Evolutionary conservation across 345 rosid species (phyloP), one percentile per base, ranked within the genome.

Genomic region (Xanthoceras sorbifolium): DNA sequence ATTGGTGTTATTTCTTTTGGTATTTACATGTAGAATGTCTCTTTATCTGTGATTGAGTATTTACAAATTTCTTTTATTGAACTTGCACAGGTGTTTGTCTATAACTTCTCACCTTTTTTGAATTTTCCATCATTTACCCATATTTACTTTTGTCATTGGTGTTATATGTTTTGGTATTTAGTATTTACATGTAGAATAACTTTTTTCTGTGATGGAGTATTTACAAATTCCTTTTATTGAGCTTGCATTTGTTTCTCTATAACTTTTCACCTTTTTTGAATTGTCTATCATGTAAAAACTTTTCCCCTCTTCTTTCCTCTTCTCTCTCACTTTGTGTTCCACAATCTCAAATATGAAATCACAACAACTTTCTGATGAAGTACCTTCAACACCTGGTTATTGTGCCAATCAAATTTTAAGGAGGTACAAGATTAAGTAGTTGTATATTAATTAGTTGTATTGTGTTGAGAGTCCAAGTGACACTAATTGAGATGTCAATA

Each of bases 201-300:
- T n/a, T 6, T 71, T 46, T 52, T 55, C 22, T 54, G 46, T 71
- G 74, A 55, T 55, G 22, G n/a, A 67, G 11, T 55, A 38, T 57
- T 4, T n/a, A 32, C 62, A 28, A 31, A n/a, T 9, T 29, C 17
- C 20, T 20, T 28, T 32, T 29, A n/a, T 38, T 42, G 25, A 32
- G 23, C 28, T 23, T 6, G 25, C 29, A 8, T 0, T 1, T 9
- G 4, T 9, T 23, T 59, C 4, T 59, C 12, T n/a, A n/a, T 25
- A 22, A 2, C 11, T 59, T 25, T 3, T 1, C 4, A 7, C 14
- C 20, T 8, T 59, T 59, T n/a, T 59, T 59, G 38, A 28, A 17
- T 65, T 65, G 38, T 32, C 44, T 32, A 63, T 34, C 0, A 17
- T 65, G 9, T 5, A 0, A 15, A 18, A 54, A 23, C 5, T 54